phyloP scores from a whole-genome alignment of 768 basidiomycete species.

The Pholiota microspora region DNA sequence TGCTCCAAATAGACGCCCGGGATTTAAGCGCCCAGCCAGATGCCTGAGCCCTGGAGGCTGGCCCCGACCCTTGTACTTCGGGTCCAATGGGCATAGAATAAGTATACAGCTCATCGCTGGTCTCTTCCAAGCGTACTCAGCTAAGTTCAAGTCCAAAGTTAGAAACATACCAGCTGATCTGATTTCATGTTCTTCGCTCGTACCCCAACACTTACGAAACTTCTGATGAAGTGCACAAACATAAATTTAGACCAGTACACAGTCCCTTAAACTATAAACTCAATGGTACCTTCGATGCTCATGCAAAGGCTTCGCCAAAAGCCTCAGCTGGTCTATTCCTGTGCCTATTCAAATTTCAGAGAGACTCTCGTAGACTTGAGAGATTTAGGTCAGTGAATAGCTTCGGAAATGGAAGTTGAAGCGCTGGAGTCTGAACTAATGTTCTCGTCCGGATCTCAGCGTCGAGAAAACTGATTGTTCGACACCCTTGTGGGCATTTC shows the following conservation, averaged over 20 bases:
- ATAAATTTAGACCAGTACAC: constrained; percentile 1
- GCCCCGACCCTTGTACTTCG: no score
- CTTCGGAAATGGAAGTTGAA: background rate
- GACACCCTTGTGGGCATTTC: background rate
- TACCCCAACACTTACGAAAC: background rate
- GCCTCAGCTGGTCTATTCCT: no score
- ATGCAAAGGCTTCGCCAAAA: no score
- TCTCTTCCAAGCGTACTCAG: background rate
- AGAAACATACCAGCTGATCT: no score
- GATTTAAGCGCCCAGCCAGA: background rate
- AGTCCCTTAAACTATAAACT: no score
- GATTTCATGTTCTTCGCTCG: no score
- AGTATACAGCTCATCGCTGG: background rate
- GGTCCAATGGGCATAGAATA: no score
- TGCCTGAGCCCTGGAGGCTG: no score
- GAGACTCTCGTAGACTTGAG: background rate
- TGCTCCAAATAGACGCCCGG: background rate
- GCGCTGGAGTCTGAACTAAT: background rate
- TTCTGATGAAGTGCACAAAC: background rate
- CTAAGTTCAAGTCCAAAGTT: no score
- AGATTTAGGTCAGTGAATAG: background rate
- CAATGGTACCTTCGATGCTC: no score
- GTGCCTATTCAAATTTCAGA: background rate
- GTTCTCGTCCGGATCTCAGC: background rate
- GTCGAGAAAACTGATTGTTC: background rate